phyloP scores from a whole-genome alignment of 2,329 filamentous ascomycete species.

The Ascochyta rabiei region DNA sequence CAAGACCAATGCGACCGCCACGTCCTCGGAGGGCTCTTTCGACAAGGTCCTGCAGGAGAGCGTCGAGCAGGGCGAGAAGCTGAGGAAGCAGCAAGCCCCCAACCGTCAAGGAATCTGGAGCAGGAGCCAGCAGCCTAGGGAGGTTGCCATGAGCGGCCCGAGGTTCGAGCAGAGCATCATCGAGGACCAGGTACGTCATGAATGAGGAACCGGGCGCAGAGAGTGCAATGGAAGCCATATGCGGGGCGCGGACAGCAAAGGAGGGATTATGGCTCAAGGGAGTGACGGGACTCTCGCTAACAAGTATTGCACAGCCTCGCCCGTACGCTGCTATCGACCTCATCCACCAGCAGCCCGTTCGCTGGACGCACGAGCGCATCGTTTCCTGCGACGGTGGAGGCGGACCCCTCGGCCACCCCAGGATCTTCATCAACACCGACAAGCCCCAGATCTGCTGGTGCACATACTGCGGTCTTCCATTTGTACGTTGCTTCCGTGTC shows the following conservation, averaged over 20 bases:
- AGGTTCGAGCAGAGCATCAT: conserved; percentile 98
- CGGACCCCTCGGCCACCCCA: conserved; percentile 86
- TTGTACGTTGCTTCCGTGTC: conserved; percentile 65
- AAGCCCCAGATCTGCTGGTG: conserved; percentile 92
- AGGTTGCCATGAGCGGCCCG: conserved; percentile 87
- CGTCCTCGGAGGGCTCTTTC: conserved; percentile 55
- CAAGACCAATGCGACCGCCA: conserved; percentile 65
- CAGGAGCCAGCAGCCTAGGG: conserved; percentile 79
- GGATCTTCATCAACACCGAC: conserved; percentile 96
- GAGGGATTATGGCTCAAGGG: neutral
- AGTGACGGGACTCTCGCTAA: neutral
- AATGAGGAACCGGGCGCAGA: neutral
- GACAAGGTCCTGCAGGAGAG: conserved; percentile 63
- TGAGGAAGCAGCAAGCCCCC: conserved; percentile 76
- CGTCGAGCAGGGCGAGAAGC: conserved; percentile 59
- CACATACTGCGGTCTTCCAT: conserved; percentile 92
- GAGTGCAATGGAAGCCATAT: neutral
- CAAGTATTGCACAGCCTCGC: conserved; percentile 68
- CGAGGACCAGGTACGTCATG: conserved; percentile 75
- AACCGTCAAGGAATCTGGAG: conserved; percentile 86
- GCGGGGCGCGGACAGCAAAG: neutral
- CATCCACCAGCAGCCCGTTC: conserved; percentile 93
- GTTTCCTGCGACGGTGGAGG: conserved; percentile 93
- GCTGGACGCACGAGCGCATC: conserved; percentile 82
- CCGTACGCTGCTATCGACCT: conserved; percentile 90